phyloP scores from a whole-genome alignment of 345 rosid species.

The Heritiera fomes region DNA sequence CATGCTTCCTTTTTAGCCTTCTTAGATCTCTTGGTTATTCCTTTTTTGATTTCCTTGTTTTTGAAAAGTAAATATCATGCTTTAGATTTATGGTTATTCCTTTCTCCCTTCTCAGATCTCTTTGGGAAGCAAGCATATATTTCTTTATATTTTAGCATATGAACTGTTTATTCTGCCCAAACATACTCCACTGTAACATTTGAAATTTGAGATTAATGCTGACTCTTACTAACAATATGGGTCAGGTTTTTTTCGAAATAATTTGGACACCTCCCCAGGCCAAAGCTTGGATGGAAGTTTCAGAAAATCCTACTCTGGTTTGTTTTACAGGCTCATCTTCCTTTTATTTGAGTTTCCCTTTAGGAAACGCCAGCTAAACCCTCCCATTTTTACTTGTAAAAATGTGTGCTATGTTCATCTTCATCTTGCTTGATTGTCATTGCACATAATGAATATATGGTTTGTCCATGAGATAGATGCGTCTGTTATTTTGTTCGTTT shows the following conservation, averaged over 20 bases:
- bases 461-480: neutral
- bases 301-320: conserved; percentile 49
- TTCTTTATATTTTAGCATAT: conserved; percentile 1
- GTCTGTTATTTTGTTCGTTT: neutral
- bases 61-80: neutral
- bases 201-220: conserved; percentile 12
- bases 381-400: neutral
- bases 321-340: conserved; percentile 19
- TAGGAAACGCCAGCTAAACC: neutral
- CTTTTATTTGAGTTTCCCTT: conserved; percentile 5
- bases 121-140: neutral
- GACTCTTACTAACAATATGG: conserved; percentile 19
- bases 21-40: neutral
- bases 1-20: neutral
- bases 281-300: conserved; percentile 48
- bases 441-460: neutral
- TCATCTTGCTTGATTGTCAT: conserved; percentile 5
- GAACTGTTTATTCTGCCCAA: neutral
- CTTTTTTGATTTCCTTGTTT: neutral
- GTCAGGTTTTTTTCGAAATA: conserved; percentile 36
- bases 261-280: conserved; percentile 33
- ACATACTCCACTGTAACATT: neutral
- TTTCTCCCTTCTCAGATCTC: neutral
- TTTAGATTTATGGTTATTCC: neutral
- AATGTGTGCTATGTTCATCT: neutral